A percentile compares a stretch with the other conserved stretches of the same genome.
These are phyloP conservation scores for Aspergillus ustus DNA, from an alignment of 2,329 filamentous ascomycete species.

Conservation along the genomic window DNA sequence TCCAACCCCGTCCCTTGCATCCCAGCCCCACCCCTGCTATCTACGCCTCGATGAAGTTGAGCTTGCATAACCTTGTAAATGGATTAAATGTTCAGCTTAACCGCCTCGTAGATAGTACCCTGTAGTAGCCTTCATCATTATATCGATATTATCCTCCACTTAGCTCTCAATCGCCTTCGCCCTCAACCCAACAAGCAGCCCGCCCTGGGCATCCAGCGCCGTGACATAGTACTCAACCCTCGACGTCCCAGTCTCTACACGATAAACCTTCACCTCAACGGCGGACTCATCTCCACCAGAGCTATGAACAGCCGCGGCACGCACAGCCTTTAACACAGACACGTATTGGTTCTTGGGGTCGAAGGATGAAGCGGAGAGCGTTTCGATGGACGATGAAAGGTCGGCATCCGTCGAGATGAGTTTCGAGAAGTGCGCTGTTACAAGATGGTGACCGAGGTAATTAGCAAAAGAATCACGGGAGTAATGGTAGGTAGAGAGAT, in stretches of 20 bases:
- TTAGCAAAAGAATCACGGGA: background rate
- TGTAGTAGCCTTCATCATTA: background rate
- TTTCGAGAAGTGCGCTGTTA: conserved; percentile 68
- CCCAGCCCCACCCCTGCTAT: background rate
- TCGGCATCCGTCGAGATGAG: conserved; percentile 56
- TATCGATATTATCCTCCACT: background rate
- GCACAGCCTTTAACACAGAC: conserved; percentile 58
- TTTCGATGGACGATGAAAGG: conserved; percentile 55
- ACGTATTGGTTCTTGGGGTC: conserved; percentile 73
- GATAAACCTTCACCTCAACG: conserved; percentile 75
- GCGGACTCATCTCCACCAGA: conserved; percentile 37
- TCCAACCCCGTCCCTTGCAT: background rate
- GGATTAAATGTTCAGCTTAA: background rate
- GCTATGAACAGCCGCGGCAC: conserved; percentile 31
- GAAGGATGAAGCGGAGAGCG: conserved; percentile 72
- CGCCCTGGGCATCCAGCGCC: conserved; percentile 61
- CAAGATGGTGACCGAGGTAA: too few species aligned
- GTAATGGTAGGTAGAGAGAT: background rate
- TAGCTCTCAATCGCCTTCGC: conserved; percentile 76
- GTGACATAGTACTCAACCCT: conserved; percentile 82
- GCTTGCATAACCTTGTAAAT: too few species aligned
- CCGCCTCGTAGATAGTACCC: background rate
- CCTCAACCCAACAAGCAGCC: conserved; percentile 75
- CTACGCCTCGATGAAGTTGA: background rate
- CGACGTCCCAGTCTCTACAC: conserved; percentile 65